Evolutionary conservation across 164 flowering plant genomes (phyloP).

Genomic region (Annona squamosa): DNA sequence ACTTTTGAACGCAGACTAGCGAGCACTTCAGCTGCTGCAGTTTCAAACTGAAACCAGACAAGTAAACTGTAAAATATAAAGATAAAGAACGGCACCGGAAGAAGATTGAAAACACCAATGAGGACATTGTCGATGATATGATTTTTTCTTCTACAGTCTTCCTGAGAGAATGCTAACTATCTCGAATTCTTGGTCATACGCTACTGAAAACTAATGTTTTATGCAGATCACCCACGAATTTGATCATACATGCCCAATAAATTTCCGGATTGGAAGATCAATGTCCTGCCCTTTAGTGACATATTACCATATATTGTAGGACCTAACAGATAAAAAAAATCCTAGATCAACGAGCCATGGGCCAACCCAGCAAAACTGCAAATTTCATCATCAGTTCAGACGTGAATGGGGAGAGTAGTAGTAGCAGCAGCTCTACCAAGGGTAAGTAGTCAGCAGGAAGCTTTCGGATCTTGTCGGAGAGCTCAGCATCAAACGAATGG

Average conservation of each 20-base stretch:
- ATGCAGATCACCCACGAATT: neutral
- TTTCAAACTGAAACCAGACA: slow-evolving; percentile 60
- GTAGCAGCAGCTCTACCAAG: slow-evolving; percentile 32
- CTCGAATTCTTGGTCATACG: neutral
- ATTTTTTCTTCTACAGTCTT: neutral
- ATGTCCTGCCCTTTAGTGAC: too few relatives aligned
- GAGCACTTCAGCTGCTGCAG: slow-evolving; percentile 81
- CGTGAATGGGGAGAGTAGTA: neutral
- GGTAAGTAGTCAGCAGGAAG: slow-evolving; percentile 87
- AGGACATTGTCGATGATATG: too few relatives aligned
- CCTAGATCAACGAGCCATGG: neutral
- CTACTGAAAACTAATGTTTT: neutral
- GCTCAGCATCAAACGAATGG: slow-evolving; percentile 61
- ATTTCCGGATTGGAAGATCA: neutral
- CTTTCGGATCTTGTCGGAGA: slow-evolving; percentile 66
- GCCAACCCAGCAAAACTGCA: neutral
- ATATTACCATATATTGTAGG: neutral
- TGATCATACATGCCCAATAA: neutral
- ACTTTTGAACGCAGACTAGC: slow-evolving; percentile 64
- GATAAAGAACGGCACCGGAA: neutral
- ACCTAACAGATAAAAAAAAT: neutral
- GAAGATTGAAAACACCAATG: neutral
- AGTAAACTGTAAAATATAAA: too few relatives aligned
- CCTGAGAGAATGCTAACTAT: neutral
- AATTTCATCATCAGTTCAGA: neutral